These are phyloP conservation scores for Candolleomyces aberdarensis DNA, from an alignment of 768 basidiomycete species.

Conservation along the genomic window DNA sequence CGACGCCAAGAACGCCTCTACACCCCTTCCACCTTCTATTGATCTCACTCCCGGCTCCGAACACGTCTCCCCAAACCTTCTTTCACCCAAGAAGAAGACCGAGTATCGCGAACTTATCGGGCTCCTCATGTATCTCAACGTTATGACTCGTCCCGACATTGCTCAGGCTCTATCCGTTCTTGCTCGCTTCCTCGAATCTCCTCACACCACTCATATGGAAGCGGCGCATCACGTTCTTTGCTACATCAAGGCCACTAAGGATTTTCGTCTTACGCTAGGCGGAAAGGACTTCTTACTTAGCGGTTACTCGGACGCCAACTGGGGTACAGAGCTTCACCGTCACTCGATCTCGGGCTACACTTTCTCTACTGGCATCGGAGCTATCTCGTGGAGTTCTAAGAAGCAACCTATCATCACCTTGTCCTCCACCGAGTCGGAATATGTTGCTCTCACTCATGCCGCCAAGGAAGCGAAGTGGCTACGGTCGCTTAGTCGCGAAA, in stretches of 20 bases:
- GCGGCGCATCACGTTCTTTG: constrained; percentile 11
- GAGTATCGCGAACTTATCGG: constrained; percentile 4
- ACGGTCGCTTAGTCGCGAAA: constrained; percentile 4
- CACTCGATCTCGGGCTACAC: constrained; percentile 29
- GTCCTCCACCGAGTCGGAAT: constrained; percentile 34
- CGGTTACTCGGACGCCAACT: constrained; percentile 14
- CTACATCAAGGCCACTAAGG: constrained; percentile 16
- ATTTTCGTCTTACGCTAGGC: background rate
- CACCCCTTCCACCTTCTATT: constrained; percentile 11
- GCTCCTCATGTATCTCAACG: background rate
- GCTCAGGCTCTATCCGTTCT: constrained; percentile 2
- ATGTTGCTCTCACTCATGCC: constrained; percentile 28
- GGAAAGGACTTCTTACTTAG: background rate
- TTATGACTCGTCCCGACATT: constrained; percentile 6
- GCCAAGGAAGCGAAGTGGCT: constrained; percentile 20
- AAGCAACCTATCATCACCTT: constrained; percentile 13
- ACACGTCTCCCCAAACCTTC: background rate
- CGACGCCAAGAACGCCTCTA: constrained; percentile 17
- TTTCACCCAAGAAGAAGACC: background rate
- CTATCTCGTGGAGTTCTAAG: background rate
- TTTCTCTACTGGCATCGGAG: constrained; percentile 23
- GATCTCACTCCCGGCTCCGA: background rate
- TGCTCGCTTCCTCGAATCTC: constrained; percentile 11
- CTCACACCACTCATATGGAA: constrained; percentile 11
- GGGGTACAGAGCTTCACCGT: constrained; percentile 16